These are phyloP conservation scores for Agrocybe praecox DNA, from an alignment of 768 basidiomycete genomes.

Conservation along the genomic window DNA sequence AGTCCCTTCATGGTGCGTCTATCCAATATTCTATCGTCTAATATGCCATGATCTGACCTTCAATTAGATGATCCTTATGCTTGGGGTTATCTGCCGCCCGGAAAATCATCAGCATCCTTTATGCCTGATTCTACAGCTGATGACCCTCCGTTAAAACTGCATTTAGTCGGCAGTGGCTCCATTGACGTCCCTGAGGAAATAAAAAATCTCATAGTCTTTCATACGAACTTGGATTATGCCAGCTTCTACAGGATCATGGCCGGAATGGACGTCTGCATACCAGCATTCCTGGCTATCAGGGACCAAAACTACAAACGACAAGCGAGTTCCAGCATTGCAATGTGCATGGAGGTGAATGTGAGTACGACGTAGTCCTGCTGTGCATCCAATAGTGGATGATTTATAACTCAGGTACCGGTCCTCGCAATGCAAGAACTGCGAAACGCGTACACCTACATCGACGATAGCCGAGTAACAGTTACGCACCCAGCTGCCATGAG, in stretches of 20 bases:
- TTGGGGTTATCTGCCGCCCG: slow-evolving; percentile 9
- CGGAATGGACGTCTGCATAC: slow-evolving; percentile 12
- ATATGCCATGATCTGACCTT: neutral
- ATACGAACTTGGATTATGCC: slow-evolving; percentile 7
- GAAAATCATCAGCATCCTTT: neutral
- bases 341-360: slow-evolving; percentile 13
- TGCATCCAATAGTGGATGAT: neutral
- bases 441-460: slow-evolving; percentile 4
- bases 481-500: slow-evolving; percentile 14
- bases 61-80: slow-evolving; percentile 1
- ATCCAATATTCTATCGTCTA: neutral
- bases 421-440: slow-evolving; percentile 6
- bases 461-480: slow-evolving; percentile 9
- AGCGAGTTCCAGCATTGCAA: slow-evolving; percentile 15
- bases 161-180: slow-evolving; percentile 9
- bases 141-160: slow-evolving; percentile 5
- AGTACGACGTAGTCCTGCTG: neutral
- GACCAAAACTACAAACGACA: slow-evolving; percentile 8
- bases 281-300: slow-evolving; percentile 2
- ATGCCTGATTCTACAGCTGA: neutral
- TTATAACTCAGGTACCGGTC: slow-evolving; percentile 8
- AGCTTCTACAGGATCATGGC: slow-evolving; percentile 11
- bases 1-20: neutral
- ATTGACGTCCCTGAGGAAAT: slow-evolving; percentile 8
- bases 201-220: slow-evolving; percentile 8